Evolutionary conservation across 73 alveolate genomes (phyloP).

Genomic region (Paramecium biaurelia): DNA sequence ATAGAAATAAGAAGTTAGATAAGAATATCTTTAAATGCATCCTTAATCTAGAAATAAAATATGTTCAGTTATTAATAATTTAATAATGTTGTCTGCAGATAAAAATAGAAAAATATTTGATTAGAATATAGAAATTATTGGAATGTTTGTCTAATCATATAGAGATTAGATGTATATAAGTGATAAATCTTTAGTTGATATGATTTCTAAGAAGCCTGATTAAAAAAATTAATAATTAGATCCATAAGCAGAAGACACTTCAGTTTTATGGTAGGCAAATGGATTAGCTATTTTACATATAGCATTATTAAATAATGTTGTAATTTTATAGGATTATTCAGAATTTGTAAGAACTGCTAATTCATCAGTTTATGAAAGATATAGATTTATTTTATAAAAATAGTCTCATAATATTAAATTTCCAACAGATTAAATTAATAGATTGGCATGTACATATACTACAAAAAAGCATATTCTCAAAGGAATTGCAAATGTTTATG

Average conservation of each 20-base stretch:
- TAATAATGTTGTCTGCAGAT: background rate
- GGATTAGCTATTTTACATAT: conserved; percentile 1
- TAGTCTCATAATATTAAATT: background rate
- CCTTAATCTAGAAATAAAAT: background rate
- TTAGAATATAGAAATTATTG: background rate
- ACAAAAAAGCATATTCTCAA: background rate
- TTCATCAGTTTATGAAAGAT: background rate
- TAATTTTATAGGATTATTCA: background rate
- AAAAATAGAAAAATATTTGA: conserved; percentile 18
- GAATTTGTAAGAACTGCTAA: background rate
- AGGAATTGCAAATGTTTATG: conserved; percentile 28
- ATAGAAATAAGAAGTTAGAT: background rate
- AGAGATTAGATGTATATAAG: background rate
- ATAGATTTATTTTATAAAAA: background rate
- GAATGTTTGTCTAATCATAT: background rate
- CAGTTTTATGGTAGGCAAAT: conserved; percentile 21
- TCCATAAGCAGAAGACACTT: background rate
- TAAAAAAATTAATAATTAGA: background rate
- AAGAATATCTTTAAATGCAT: background rate
- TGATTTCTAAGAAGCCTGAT: background rate
- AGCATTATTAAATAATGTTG: background rate
- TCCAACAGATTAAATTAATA: background rate
- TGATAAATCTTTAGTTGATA: background rate
- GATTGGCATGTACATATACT: background rate
- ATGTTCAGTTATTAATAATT: conserved; percentile 20